These are phyloP conservation scores for Myxozyma lipomycoides DNA, from an alignment of 805 yeast genomes.

Conservation along the genomic window DNA sequence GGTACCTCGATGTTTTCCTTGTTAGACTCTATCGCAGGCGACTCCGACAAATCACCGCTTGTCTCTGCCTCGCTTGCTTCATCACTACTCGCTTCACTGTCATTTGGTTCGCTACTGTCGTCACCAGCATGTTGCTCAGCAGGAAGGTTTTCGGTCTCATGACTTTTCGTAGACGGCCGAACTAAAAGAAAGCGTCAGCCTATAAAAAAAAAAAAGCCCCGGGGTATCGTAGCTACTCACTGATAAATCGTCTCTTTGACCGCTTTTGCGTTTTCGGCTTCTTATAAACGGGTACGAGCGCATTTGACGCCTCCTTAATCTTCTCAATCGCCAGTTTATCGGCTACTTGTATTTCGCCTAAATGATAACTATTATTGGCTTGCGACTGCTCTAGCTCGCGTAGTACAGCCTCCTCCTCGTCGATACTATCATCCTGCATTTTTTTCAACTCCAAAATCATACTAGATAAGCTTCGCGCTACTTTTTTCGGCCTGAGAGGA, in stretches of 20 bases:
- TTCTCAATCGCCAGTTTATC: conserved; percentile 4
- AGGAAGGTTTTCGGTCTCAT: background rate
- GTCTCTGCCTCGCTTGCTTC: background rate
- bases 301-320: background rate
- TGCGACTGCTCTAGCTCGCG: conserved; percentile 14
- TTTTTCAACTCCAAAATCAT: conserved; percentile 20
- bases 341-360: conserved; percentile 22
- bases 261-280: conserved; percentile 17
- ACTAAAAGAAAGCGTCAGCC: too few relatives aligned
- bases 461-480: conserved; percentile 20
- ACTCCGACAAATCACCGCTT: too few relatives aligned
- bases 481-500: conserved; percentile 14
- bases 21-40: too few relatives aligned
- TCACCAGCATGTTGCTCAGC: background rate
- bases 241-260: conserved; percentile 7
- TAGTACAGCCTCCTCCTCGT: conserved; percentile 23
- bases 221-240: conserved; percentile 4
- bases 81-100: background rate
- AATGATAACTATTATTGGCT: conserved; percentile 6
- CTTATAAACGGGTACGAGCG: background rate
- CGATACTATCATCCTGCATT: conserved; percentile 16
- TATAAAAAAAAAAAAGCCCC: too few relatives aligned
- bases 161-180: too few relatives aligned
- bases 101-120: background rate
- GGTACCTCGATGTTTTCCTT: too few relatives aligned